phyloP scores from a whole-genome alignment of 2,329 filamentous ascomycete genomes.

The Colletotrichum tropicale region DNA sequence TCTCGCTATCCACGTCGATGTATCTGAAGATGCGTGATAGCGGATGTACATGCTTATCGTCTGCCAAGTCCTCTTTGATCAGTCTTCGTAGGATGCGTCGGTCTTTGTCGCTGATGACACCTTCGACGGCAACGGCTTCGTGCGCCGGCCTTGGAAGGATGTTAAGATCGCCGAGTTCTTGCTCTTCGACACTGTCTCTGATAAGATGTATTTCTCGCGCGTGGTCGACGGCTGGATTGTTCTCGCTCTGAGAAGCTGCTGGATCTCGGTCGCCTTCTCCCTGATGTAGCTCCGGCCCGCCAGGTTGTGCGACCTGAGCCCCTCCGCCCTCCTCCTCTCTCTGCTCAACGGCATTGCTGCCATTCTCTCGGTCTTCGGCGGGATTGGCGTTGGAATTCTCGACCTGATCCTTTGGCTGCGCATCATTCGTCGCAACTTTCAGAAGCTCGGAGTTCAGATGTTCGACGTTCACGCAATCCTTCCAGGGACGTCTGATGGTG shows the following conservation, averaged over 20 bases:
- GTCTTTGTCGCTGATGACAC: neutral
- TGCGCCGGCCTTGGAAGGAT: neutral
- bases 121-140: neutral
- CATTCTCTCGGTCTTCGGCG: neutral
- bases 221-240: neutral
- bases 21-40: neutral
- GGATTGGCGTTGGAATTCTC: neutral
- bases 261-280: neutral
- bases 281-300: neutral
- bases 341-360: neutral
- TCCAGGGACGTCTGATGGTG: neutral
- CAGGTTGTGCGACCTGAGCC: neutral
- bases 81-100: neutral
- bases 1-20: neutral
- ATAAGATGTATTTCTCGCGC: neutral
- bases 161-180: neutral
- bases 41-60: neutral
- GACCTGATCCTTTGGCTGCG: neutral
- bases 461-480: neutral
- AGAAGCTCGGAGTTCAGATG: neutral
- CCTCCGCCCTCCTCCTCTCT: neutral
- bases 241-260: neutral
- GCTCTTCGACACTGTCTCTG: neutral
- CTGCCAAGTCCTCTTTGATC: neutral
- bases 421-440: neutral